Conservation (phyloP, 2,329 filamentous ascomycete species). For the Truncatella angustata region DNA sequence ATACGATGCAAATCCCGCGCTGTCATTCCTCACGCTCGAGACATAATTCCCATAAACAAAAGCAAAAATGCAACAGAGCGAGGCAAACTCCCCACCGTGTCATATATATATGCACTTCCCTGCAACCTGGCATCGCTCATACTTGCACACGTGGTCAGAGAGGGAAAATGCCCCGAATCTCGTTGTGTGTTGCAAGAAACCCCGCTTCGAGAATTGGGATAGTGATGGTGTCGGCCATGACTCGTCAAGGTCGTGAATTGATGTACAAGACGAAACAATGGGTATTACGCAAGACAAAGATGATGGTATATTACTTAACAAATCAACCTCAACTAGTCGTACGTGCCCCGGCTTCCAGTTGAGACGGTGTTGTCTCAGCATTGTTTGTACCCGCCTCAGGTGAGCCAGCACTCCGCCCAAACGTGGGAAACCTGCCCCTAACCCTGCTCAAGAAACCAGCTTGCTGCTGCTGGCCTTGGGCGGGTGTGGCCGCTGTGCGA, state of each 20-base stretch:
- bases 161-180: not conserved
- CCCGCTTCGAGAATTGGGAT: not conserved
- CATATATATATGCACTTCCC: not conserved
- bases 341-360: constrained; percentile 44
- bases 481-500: not conserved
- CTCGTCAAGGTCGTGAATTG: constrained; percentile 6
- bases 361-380: constrained; percentile 35
- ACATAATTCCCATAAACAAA: not conserved
- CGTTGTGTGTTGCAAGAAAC: not conserved
- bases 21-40: not conserved
- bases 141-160: no score
- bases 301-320: constrained; percentile 8
- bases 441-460: not conserved
- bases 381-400: not conserved
- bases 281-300: not conserved
- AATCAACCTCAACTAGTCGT: constrained; percentile 15
- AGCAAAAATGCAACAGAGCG: not conserved
- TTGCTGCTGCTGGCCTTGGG: not conserved
- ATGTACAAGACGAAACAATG: not conserved
- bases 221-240: not conserved
- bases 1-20: not conserved
- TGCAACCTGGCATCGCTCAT: no score
- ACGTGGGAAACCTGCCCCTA: constrained; percentile 1
- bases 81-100: constrained; percentile 8
- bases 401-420: not conserved